Base-by-base conservation (phyloP, 768 basidiomycete genomes). In the Xanthoconium purpureum region DNA sequence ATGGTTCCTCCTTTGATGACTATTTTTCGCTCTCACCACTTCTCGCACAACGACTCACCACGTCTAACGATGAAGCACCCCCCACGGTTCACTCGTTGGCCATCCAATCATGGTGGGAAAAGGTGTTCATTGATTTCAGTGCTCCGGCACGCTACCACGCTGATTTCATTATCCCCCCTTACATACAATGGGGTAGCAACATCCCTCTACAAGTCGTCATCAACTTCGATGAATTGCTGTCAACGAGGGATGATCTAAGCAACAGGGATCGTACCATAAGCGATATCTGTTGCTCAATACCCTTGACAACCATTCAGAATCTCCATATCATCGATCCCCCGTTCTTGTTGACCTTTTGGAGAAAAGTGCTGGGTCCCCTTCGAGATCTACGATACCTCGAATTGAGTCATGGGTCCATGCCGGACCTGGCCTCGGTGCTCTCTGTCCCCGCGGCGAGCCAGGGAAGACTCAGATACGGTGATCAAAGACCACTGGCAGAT, bases 321-420 rank as follows among this genome's bases (percentile, higher is more conserved):
- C 35, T 59, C 9, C 42, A 43, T 6, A 7, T 43, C 32, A 0
- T 35, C 13, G 3, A 6, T 2, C 29, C 37, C 28, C 37, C 37
- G 3, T 13, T 6, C 14, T 39, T 29, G 8, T 20, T 29, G 1
- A 5, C 29, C 3, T 50, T 64, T 24, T 65, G 57, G 63, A 53
- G 18, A 7, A 28, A 38, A 1, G 32, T 14, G 1, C 36, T 63
- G 1, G 42, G 44, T 2, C 30, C 13, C 11, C 44, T 60, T 10
- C 52, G 5, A 14, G 44, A 36, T n/a, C 2, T 61, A 17, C 49
- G 32, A 17, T 30, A 46, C 44, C 42, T 63, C 33, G 28, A 37
- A 20, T 15, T 61, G n/a, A 45, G 24, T 15, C 1, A 11, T 0
- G 51, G 44, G 18, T 0, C 5, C 17, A 28, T 53, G 39, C 50